Evolutionary conservation across 305 asterid species (phyloP).

Genomic region (Striga hermonthica): DNA sequence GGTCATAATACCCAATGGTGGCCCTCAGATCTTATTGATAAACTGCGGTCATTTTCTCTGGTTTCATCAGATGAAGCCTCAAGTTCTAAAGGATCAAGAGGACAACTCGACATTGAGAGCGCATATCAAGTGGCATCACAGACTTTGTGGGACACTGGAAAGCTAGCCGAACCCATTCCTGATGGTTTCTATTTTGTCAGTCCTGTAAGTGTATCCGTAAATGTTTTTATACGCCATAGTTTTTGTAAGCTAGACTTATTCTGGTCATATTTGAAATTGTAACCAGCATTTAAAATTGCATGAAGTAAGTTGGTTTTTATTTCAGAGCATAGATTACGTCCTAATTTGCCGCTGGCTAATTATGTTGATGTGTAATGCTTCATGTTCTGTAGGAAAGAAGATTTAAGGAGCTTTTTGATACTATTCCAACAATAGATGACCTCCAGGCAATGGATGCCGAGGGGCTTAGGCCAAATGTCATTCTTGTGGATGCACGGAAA

Average conservation of each 20-base stretch:
- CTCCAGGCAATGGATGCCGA: slow-evolving; percentile 77
- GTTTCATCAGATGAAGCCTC: slow-evolving; percentile 46
- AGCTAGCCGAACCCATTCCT: slow-evolving; percentile 83
- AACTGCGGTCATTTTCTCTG: slow-evolving; percentile 73
- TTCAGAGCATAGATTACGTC: not conserved
- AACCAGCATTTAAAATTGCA: not conserved
- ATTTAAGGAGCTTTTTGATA: slow-evolving; percentile 78
- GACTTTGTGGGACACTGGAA: slow-evolving; percentile 87
- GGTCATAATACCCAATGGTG: slow-evolving; percentile 62
- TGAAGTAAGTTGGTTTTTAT: not conserved
- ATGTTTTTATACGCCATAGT: slow-evolving; percentile 16
- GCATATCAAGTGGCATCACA: slow-evolving; percentile 67
- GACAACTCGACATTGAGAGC: slow-evolving; percentile 37
- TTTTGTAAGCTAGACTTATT: not conserved
- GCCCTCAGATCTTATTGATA: slow-evolving; percentile 67
- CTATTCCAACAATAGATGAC: slow-evolving; percentile 84
- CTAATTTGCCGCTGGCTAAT: not conserved
- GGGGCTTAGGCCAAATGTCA: slow-evolving; percentile 76
- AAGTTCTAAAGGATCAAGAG: slow-evolving; percentile 43
- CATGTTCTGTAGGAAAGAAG: slow-evolving; percentile 65
- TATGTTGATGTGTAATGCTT: slow-evolving; percentile 14
- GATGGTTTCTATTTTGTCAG: slow-evolving; percentile 92
- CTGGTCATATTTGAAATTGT: slow-evolving; percentile 8
- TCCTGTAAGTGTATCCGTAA: slow-evolving; percentile 60
- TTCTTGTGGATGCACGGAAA: slow-evolving; percentile 80